phyloP scores from a whole-genome alignment of 306 rosid genomes.

The Fragaria iinumae region DNA sequence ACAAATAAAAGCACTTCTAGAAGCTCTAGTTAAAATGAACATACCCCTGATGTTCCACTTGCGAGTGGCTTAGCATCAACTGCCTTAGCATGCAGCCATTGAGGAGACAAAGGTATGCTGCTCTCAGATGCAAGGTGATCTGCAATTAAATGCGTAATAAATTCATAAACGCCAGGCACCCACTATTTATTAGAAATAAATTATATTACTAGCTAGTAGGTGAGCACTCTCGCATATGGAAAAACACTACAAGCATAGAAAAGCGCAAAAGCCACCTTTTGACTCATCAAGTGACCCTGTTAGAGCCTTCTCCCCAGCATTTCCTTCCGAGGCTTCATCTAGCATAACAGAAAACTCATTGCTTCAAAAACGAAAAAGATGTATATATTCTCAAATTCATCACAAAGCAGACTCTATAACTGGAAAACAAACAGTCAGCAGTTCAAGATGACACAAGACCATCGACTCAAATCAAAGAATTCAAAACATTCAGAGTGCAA shows the following conservation, averaged over 20 bases:
- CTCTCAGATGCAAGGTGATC: conserved; percentile 55
- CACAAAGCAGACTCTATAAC: not conserved
- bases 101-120: conserved; percentile 71
- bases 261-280: conserved; percentile 41
- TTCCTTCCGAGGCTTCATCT: conserved; percentile 55
- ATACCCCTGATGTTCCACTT: conserved; percentile 47
- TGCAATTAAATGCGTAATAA: conserved; percentile 27
- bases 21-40: not conserved
- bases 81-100: conserved; percentile 71
- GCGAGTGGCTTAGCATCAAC: conserved; percentile 47
- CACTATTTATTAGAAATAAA: not conserved
- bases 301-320: conserved; percentile 45
- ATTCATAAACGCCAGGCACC: not conserved
- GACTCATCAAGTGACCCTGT: conserved; percentile 41
- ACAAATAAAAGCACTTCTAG: not conserved
- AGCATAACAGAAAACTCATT: conserved; percentile 27
- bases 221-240: not conserved
- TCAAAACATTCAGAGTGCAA: not conserved
- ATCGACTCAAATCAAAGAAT: not conserved
- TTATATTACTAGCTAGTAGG: not conserved
- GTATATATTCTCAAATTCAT: not conserved
- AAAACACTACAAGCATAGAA: not conserved
- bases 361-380: conserved; percentile 5
- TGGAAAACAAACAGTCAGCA: not conserved
- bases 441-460: not conserved